These are phyloP conservation scores for Metschnikowia henanensis DNA, from an alignment of 805 yeast genomes.

Conservation along the genomic window DNA sequence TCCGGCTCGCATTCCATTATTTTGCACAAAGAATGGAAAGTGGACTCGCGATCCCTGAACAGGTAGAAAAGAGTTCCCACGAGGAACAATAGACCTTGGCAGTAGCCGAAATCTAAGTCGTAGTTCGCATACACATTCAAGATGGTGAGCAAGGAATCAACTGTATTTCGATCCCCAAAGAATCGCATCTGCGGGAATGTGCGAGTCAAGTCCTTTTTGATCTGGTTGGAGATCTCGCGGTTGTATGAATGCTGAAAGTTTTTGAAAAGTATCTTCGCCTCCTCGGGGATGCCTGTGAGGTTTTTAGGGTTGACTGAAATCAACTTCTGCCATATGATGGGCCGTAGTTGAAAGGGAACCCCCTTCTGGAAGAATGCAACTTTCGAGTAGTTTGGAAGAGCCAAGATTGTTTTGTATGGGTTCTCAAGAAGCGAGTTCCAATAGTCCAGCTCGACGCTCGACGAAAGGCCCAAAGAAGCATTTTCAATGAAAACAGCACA, in stretches of 20 bases:
- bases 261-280: conserved; percentile 31
- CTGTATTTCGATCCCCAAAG: conserved; percentile 46
- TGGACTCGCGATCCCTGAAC: conserved; percentile 36
- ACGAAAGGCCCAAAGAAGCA: conserved; percentile 9
- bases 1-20: conserved; percentile 58
- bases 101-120: conserved; percentile 65
- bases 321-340: conserved; percentile 45
- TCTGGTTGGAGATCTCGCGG: conserved; percentile 41
- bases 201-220: conserved; percentile 57
- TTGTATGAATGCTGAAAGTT: conserved; percentile 46
- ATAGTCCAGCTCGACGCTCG: conserved; percentile 33
- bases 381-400: conserved; percentile 49
- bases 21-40: conserved; percentile 52
- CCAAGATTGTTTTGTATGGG: conserved; percentile 44
- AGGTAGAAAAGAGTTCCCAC: conserved; percentile 56
- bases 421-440: conserved; percentile 47
- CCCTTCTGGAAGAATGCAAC: conserved; percentile 44
- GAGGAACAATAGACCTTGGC: conserved; percentile 65
- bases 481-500: conserved; percentile 8
- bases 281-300: conserved; percentile 32
- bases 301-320: conserved; percentile 30
- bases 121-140: conserved; percentile 63
- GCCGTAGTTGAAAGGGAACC: conserved; percentile 44
- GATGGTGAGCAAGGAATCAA: conserved; percentile 49
- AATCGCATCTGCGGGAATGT: conserved; percentile 57